Evolutionary conservation across 768 basidiomycete genomes (phyloP), one percentile per base, ranked within the genome.

Genomic region (Lactarius psammicola): DNA sequence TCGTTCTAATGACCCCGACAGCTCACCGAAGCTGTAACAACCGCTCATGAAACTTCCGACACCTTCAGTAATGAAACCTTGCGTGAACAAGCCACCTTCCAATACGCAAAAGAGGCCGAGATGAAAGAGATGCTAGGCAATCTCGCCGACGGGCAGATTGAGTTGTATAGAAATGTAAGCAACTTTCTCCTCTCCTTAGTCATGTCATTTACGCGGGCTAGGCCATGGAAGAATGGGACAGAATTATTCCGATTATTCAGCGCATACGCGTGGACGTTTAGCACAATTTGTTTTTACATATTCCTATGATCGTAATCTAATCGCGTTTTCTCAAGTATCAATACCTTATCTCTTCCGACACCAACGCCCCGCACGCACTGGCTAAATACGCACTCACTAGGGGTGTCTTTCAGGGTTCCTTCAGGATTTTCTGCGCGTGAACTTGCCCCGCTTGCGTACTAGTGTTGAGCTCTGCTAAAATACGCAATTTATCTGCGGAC

Each of bases 151-250:
- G 95, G 95, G 11, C 90, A 99, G 75, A 92, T 98, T 70, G 94
- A 95, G 75, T 93, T 97, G 75, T 93, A 97, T 75, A 90, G 90
- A 77, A 84, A 89, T 70, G 92, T 89, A 74, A 66, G 80, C 72
- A n/a, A 33, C 1, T 42, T n/a, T 4, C 49, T 63, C 34, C 38
- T 63, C 54, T 63, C 60, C 23, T 23, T 40, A 8, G 36, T n/a
- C 33, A 49, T 59, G 56, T 62, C 33, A 31, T 60, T 56, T 31
- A 54, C 58, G 59, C 58, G 60, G 49, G 59, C 23, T 69, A 94
- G 89, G 87, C 92, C 62, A 95, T 96, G 91, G 94, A 98, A 71
- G 95, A 98, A 76, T 98, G 94, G 95, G 95, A 98, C 62, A 82
- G 90, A 77, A 90, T 95, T 74, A 94, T 95, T 82, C 92, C 94